Base-by-base conservation (phyloP, 805 yeast genomes). In the Wickerhamiella kurtzmanii region DNA sequence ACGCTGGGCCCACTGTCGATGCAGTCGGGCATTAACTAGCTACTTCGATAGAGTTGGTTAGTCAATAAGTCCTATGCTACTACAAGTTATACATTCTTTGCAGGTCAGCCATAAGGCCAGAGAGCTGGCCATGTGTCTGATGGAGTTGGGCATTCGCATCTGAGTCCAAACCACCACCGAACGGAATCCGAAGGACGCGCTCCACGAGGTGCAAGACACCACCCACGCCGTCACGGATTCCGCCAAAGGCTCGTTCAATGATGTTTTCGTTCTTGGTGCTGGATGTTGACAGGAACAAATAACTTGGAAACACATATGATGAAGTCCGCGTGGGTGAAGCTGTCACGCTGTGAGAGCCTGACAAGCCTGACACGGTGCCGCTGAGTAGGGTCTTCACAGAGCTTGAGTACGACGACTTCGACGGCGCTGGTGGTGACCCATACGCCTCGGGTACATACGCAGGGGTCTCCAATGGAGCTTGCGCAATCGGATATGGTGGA, bases 191-290 rank as follows among this genome's bases (percentile, higher is more conserved):
- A 6, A 25, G 11, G 2, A 51, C 1, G 16, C 41, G 43, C 36
- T 41, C 47, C 3, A 38, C 35, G 2, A 49, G 39, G 21, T 45
- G 50, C 4, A 51, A 8, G 2, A 50, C 22, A 2, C 51, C 51
- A 2, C 35, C 39, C 11, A 51, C 20, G 28, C 50, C 39, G 21
- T 45, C 45, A 3, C 43, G 15, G 6, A 48, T 44, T 18, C 52
- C 52, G 17, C 47, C 49, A 21, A 42, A 19, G 2, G 46, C 17
- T 2, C 48, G 25, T 6, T 36, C 19, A 16, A 51, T 43, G 28
- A 50, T 41, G 18, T 46, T 45, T 22, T 41, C 47, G 5, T 45
- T 41, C 32, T 25, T 25, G 32, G 32, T 6, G 32, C 32, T 25
- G 6, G 32, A 6, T 6, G 32, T 18, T 8, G n/a, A 36, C 38